Evolutionary conservation across 345 rosid species (phyloP).

Genomic region (Leavenworthia alabamica): DNA sequence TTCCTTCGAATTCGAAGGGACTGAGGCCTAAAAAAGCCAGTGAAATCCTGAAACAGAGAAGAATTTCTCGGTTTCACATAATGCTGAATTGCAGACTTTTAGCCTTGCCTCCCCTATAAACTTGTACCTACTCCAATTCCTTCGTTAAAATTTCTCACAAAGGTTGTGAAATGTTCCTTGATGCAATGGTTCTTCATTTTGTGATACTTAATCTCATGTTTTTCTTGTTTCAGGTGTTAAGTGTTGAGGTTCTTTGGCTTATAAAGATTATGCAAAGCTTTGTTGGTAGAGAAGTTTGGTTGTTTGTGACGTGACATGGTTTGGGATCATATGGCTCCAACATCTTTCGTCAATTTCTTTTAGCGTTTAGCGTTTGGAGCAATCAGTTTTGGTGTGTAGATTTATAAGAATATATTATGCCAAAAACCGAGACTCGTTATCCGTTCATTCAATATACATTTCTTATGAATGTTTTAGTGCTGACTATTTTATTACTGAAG

Average conservation of each 20-base stretch:
- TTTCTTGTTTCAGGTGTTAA: constrained; percentile 9
- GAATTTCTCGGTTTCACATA: constrained; percentile 24
- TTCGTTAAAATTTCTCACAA: neutral
- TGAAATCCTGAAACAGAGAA: constrained; percentile 23
- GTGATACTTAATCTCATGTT: neutral
- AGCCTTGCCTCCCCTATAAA: constrained; percentile 9
- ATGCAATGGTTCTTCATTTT: neutral
- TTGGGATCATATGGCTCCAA: constrained; percentile 14
- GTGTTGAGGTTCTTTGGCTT: neutral
- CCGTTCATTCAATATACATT: neutral
- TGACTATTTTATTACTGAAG: too few species aligned
- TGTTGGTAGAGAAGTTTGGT: neutral
- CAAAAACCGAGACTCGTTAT: neutral
- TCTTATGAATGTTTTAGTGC: too few species aligned
- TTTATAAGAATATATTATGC: neutral
- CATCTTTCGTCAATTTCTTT: too few species aligned
- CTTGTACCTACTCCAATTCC: neutral
- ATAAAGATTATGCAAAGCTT: neutral
- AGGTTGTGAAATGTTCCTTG: neutral
- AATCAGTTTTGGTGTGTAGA: constrained; percentile 18
- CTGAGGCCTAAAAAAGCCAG: neutral
- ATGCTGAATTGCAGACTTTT: constrained; percentile 22
- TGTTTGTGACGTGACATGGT: constrained; percentile 2
- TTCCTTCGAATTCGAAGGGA: neutral
- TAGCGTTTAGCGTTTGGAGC: constrained; percentile 11